Percentiles rank a stretch among this genome's conserved stretches.
These are phyloP conservation scores for Ophiocordyceps camponoti-saundersi DNA, from an alignment of 2,329 filamentous ascomycete genomes.

Conservation along the genomic window DNA sequence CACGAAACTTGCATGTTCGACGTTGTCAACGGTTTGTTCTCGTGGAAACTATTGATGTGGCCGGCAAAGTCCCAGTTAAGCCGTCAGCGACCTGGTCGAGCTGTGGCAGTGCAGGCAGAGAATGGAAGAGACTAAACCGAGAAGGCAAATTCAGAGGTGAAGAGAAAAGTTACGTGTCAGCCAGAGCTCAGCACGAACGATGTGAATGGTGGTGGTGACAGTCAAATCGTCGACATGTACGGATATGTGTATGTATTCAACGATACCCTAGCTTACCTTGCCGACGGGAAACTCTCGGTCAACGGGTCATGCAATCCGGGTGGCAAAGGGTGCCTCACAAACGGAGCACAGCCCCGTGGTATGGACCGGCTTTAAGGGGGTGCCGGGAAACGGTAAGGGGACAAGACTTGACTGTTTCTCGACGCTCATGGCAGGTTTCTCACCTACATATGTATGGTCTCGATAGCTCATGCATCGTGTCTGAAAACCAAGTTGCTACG, in stretches of 20 bases:
- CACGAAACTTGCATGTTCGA: too few species aligned
- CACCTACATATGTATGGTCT: not conserved
- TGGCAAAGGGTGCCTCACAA: not conserved
- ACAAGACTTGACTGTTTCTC: too few species aligned
- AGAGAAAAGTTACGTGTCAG: not conserved
- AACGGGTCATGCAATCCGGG: not conserved
- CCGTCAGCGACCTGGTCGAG: too few species aligned
- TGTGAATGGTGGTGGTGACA: too few species aligned
- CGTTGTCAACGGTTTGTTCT: too few species aligned
- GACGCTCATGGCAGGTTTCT: too few species aligned
- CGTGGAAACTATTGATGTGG: too few species aligned
- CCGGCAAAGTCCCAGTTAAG: too few species aligned
- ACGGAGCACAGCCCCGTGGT: not conserved
- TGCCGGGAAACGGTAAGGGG: not conserved
- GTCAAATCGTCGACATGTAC: too few species aligned
- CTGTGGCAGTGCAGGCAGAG: not conserved
- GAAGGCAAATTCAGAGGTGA: not conserved
- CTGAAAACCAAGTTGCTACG: not conserved
- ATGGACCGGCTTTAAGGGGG: not conserved
- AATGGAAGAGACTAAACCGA: not conserved
- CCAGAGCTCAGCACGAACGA: not conserved
- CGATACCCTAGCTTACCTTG: not conserved
- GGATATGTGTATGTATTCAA: too few species aligned
- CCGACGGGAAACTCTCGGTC: not conserved
- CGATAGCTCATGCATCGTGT: not conserved